Evolutionary conservation across 208 protist genomes (phyloP).

Genomic region (Leishmania mexicana): DNA sequence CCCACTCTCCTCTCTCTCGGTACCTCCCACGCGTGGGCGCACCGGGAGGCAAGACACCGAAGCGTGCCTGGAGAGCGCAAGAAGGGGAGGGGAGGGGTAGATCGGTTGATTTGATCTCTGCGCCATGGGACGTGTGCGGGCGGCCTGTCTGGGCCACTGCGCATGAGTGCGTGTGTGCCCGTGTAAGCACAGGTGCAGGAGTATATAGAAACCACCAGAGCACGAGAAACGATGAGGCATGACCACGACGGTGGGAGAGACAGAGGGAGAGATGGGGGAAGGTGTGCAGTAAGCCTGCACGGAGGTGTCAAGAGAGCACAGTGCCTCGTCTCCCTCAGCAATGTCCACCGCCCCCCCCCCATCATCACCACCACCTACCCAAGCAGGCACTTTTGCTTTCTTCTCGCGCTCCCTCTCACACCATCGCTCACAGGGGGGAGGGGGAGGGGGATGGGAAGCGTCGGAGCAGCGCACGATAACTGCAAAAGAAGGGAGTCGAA

Average conservation of each 20-base stretch:
- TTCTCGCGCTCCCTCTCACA: neutral
- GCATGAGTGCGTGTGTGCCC: neutral
- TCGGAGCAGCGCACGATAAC: neutral
- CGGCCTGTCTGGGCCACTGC: neutral
- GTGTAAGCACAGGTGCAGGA: neutral
- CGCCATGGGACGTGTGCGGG: neutral
- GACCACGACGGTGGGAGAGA: neutral
- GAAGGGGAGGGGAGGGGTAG: neutral
- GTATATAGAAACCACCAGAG: neutral
- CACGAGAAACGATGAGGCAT: neutral
- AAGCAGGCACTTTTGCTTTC: neutral
- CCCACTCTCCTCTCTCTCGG: neutral
- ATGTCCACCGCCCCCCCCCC: neutral
- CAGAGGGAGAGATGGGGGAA: neutral
- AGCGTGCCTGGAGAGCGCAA: neutral
- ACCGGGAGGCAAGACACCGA: neutral
- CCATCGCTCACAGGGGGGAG: neutral
- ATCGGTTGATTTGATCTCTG: neutral
- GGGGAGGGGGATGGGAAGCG: too few relatives aligned
- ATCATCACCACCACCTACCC: neutral
- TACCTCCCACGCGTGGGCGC: neutral
- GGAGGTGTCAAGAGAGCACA: neutral
- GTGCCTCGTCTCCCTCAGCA: neutral
- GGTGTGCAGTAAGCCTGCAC: neutral
- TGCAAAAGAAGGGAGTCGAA: neutral